Base-by-base conservation (phyloP, 2,329 filamentous ascomycete genomes). In the Diaporthe capsici region DNA sequence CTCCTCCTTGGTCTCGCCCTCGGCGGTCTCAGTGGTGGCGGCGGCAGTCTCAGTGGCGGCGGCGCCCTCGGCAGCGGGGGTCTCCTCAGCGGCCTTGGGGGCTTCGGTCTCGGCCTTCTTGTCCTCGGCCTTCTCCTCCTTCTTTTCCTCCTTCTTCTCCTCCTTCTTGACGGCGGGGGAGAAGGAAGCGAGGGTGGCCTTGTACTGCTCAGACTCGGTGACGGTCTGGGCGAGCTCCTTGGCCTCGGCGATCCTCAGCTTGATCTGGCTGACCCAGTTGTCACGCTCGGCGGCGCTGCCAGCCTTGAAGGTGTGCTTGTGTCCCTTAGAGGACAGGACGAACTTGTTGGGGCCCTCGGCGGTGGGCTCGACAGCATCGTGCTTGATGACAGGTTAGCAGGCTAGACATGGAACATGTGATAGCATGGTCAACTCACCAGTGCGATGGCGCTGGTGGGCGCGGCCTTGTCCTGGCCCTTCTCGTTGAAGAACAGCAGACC, bases 221-320 rank as follows among this genome's bases (percentile, higher is more conserved):
- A 98, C 90, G 74, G 90, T 90, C 79, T 94, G 89, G 82, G 92
- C 93, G 75, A 94, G 88, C 81, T 93, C 93, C 90, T 97, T 97
- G 82, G 95, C 96, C 87, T 98, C 95, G 71, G 92, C 90, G 72
- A 94, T 91, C 89, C 96, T 95, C 82, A 90, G 87, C 91, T 97
- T 95, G 80, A 98, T 85, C 82, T 96, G 94, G 78, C 92, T 87
- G 81, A 98, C 91, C 97, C 97, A 98, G 90, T 94, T 95, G 85
- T 98, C 95, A 83, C 96, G 95, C 87, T 98, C 95, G 76, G 91
- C 88, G 67, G 90, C 81, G 81, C 83, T 93, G 81, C 88, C 82
- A 75, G 96, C 95, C 91, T 98, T 96, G 90, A 99, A 98, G 77
- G 91, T 91, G 90, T 98, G 95, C 92, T 98, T 98, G 87, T 97